Base-by-base conservation (phyloP, 257 asterid species). In the Nicotiana obtusifolia region DNA sequence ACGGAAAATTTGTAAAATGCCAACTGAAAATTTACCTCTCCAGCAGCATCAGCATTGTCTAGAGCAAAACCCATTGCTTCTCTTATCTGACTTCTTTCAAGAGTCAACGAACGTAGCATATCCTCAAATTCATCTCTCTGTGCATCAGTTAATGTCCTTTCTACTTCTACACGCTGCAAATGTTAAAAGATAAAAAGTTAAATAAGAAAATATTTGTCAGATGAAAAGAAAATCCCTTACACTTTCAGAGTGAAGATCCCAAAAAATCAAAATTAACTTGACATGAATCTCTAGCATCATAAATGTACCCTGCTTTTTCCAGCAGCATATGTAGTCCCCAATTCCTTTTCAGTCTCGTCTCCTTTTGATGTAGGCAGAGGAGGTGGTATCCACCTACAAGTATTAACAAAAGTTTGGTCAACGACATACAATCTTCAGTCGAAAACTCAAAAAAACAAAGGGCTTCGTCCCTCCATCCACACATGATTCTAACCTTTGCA, bases 31-130 rank as follows among this genome's bases (percentile, higher is more conserved):
- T 73, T 81, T 83, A 95, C 99, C 97, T 95, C 99, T 82, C 98
- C 99, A n/a, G 99, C 99, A 84, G 99, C 99, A 88, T 95, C 99
- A 84, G 98, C 98, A 85, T 95, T 95, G 84, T 95, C 98, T 84
- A 95, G 84, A 31, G 98, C 82, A 83, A 95, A 95, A 68, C 98
- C 98, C 98, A 95, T 95, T 62, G 98, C 98, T 30, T 90, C 97
- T 90, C 89, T 95, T 83, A 95, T 91, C 67, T 86, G 95, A 88
- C 91, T 85, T 90, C 98, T 91, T 88, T 95, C 98, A 84, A 94
- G 87, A 15, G 98, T 93, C 85, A 93, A 89, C 62, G 96, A 92
- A 76, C 98, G 98, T 77, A 95, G 89, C 98, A 95, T 92, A 81
- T 95, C 97, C 89, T 95, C 98, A 92, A 93, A 95, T 81, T 93